Percentiles rank a stretch among this genome's conserved stretches.
Conservation (phyloP, 75 land plant genomes). For the Adiantum capillusveneris region DNA sequence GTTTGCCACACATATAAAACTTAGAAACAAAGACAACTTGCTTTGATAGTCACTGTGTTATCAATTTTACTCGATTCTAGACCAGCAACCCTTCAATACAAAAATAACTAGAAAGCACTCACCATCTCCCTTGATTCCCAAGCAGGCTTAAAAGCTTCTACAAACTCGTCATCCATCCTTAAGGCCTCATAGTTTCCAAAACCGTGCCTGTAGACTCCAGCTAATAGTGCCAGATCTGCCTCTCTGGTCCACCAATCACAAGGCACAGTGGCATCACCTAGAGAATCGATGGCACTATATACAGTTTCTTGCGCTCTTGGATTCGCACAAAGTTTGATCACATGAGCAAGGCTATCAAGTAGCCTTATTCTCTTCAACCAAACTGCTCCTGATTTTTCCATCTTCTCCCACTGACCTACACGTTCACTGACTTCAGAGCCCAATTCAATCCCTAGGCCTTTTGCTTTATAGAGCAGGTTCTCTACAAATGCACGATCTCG, state of each 20-base stretch:
- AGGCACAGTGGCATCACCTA: conserved; percentile 28
- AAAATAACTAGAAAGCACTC: background rate
- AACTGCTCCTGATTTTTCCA: conserved; percentile 28
- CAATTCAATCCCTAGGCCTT: conserved; percentile 33
- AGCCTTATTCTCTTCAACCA: conserved; percentile 34
- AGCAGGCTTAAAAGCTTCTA: conserved; percentile 22
- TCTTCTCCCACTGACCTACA: conserved; percentile 28
- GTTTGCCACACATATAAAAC: too few species aligned
- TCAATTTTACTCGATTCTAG: background rate
- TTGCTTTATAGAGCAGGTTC: conserved; percentile 20
- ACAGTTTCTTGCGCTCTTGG: conserved; percentile 33
- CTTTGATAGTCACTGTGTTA: too few species aligned
- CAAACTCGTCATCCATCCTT: conserved; percentile 25
- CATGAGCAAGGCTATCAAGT: conserved; percentile 32
- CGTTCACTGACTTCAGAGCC: conserved; percentile 29
- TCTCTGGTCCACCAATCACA: conserved; percentile 33
- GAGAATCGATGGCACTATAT: conserved; percentile 26
- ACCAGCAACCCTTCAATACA: background rate
- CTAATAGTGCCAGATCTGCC: conserved; percentile 28
- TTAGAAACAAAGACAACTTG: too few species aligned
- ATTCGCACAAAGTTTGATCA: conserved; percentile 27
- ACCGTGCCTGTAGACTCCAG: conserved; percentile 36
- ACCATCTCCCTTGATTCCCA: background rate
- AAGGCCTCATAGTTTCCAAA: conserved; percentile 36
- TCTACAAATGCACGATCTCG: conserved; percentile 25